Evolutionary conservation across 2,329 filamentous ascomycete genomes (phyloP), one percentile per base, ranked within the genome.

Genomic region (Pleurostoma richardsiae): DNA sequence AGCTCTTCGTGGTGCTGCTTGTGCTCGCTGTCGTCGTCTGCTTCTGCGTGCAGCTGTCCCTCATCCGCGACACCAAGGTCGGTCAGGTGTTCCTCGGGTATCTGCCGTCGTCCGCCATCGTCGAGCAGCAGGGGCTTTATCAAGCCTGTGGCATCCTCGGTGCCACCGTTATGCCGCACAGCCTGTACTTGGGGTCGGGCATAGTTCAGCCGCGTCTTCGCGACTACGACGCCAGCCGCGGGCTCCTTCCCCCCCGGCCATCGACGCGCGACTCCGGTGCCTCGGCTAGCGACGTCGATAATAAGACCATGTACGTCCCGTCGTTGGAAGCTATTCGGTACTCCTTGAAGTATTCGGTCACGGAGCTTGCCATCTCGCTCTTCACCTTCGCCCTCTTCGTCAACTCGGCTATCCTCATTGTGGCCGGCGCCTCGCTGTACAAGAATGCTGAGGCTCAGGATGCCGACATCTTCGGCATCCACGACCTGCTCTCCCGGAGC

Each of bases 351-450:
- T 87, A 87, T 61, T 88, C 85, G 4, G 82, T 88, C 47, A 68
- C 77, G 26, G 88, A 94, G 60, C 70, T 91, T 7, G 71, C 79
- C 5, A 60, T 90, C 10, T 86, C 85, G 0, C 82, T 94, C 33
- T 89, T 90, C 61, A 89, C 86, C 0, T 91, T 92, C 61, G 88
- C 88, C 0, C 76, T 94, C 4, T 94, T 94, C 58, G 86, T 92
- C 58, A 94, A 94, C 69, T 87, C 82, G 45, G 78, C 88, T 33
- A 92, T 94, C 57, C 75, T 94, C 10, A 90, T 94, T 55, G 84
- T 90, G 10, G 85, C 90, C 0, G 90, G 90, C 28, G 82, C 88
- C 1, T 85, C 86, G 0, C 76, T 95, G 0, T 90, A 85, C 60
- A 65, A 76, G 4, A 78, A 79, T 39, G 61, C 74, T 0, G 74